Conservation (phyloP, 306 rosid genomes). For the Quercus alba region DNA sequence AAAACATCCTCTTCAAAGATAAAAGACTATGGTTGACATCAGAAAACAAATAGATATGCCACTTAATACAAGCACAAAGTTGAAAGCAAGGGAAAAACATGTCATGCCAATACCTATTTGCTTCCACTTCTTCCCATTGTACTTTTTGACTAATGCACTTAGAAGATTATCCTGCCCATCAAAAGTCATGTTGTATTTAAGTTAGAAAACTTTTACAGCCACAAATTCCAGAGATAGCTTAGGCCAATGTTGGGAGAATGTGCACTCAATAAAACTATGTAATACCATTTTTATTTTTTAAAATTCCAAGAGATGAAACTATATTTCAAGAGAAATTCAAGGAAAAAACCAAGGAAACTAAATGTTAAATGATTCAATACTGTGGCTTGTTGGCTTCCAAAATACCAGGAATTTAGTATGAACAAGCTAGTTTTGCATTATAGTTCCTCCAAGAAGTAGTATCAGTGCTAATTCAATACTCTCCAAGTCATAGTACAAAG, state of each 20-base stretch:
- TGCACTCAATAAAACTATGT: not conserved
- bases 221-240: not conserved
- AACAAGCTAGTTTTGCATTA: not conserved
- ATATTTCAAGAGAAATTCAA: too few relatives aligned
- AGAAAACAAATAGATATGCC: not conserved
- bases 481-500: not conserved
- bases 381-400: not conserved
- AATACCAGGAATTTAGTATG: not conserved
- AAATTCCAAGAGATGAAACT: not conserved
- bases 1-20: not conserved
- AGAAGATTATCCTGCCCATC: conserved; percentile 53
- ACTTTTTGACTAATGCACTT: conserved; percentile 41
- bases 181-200: conserved; percentile 10
- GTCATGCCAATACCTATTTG: conserved; percentile 36
- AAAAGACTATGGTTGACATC: not conserved
- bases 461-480: not conserved
- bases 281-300: not conserved
- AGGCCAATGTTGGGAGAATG: not conserved
- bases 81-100: conserved; percentile 1
- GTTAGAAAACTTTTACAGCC: conserved; percentile 3
- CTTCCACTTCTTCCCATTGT: conserved; percentile 48
- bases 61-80: not conserved
- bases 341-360: too few relatives aligned
- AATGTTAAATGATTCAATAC: too few relatives aligned
- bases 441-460: not conserved